Base-by-base conservation (phyloP, 106 monocot genomes). In the Dioscorea dumetorum region DNA sequence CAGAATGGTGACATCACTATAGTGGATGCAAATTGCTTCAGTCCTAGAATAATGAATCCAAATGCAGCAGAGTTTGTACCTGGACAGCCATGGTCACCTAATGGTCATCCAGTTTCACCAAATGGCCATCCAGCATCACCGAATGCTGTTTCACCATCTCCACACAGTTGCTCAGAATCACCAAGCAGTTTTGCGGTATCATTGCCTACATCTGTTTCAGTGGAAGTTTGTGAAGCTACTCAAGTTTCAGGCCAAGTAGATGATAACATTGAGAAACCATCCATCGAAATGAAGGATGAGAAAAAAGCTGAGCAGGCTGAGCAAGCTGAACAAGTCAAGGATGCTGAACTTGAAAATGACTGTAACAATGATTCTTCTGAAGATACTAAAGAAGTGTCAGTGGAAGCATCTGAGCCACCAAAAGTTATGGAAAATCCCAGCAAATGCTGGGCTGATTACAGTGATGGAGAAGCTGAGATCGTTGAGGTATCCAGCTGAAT, bases 31-130 rank as follows among this genome's bases (percentile, higher is more conserved):
- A 73, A 57, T 24, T 60, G 71, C 60, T 70, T 64, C 52, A 57
- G 71, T 56, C 71, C 76, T 12, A 82, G 41, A 71, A 86, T 74
- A 19, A 91, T 95, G 91, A 95, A 91, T 34, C 86, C 91, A 51
- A 77, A 91, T 79, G 95, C 91, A 64, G 81, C 85, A 4, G 91
- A 86, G 64, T 95, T 88, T 80, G 82, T 91, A 18, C 95, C 95
- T 22, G 84, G 86, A 16, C 90, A 86, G 49, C 77, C 70, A 41
- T 91, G 91, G 88, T 19, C 67, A 57, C 67, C 83, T 62, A 91
- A 88, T 81, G 83, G 81, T 32, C 34, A 76, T 53, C 69, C 77
- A 48, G 50, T 59, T 12, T 81, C 82, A 11, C 70, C 79, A 14
- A 82, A 73, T 66, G 70, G 49, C 12, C 69, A 5, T 57, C 48